Conservation (phyloP, 2,329 filamentous ascomycete genomes). For the Botrytis porri region DNA sequence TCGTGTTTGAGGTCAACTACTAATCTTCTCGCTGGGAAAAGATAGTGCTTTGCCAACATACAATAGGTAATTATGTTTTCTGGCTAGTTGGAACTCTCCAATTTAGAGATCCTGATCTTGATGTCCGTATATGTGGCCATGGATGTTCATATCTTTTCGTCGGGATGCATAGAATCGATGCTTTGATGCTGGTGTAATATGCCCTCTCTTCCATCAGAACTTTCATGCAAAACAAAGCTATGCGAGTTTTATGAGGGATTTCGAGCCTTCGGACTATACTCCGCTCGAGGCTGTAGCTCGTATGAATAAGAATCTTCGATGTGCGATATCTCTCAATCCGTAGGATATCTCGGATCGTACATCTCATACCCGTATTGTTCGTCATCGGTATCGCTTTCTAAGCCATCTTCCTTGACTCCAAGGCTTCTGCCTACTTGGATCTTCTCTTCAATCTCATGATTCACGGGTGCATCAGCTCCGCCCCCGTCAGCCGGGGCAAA, state of each 20-base stretch:
- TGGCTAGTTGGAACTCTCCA: neutral
- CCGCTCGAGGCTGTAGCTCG: neutral
- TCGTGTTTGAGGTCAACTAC: conserved; percentile 25
- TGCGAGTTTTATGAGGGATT: neutral
- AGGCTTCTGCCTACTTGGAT: neutral
- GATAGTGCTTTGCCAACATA: neutral
- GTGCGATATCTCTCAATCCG: conserved; percentile 48
- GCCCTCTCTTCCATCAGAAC: neutral
- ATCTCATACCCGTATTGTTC: conserved; percentile 53
- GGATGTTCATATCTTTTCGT: neutral
- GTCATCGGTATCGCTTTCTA: conserved; percentile 49
- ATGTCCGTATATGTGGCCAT: neutral
- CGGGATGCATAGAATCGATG: neutral
- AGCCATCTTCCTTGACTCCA: conserved; percentile 49
- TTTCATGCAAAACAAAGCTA: neutral
- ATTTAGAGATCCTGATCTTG: neutral
- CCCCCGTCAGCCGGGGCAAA: conserved; percentile 55
- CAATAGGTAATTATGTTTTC: neutral
- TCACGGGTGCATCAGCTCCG: conserved; percentile 43
- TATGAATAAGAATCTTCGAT: neutral
- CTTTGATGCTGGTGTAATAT: neutral
- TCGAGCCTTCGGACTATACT: neutral
- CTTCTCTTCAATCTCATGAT: conserved; percentile 35
- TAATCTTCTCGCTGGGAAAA: neutral
- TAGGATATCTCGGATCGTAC: conserved; percentile 60